Base-by-base conservation (phyloP, 371 early-diverging fungal genomes). In the Encephalitozoon romaleae region DNA sequence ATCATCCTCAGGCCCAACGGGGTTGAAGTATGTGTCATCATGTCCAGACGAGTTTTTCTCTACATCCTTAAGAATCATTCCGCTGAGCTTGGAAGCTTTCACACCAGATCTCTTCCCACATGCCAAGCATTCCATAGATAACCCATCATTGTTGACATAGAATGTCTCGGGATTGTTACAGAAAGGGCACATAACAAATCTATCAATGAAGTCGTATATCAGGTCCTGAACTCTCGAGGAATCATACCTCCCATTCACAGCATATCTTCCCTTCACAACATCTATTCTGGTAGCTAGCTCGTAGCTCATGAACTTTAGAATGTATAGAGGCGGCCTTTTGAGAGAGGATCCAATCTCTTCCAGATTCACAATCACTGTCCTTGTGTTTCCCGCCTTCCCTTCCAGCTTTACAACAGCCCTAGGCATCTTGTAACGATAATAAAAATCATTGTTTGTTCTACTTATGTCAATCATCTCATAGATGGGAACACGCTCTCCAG, bases 351-450 rank as follows among this genome's bases (percentile, higher is more conserved):
- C 91, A 75, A 98, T 90, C 76, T 95, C 95, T 43, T 90, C 82
- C 90, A 98, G 93, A 88, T 98, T 98, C 54, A 92, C 90, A 77
- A 98, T 88, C 51, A 95, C 93, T 25, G 99, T 98, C 86, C 96
- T 96, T 86, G 94, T 95, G 77, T 96, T 95, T 86, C 96, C 96
- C 64, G 95, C 95, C 86, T 90, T 92, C 74, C 97, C 97, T 87
- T 98, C 97, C 74, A 94, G 89, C 89, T 93, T 80, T 42, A 76
- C 52, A 26, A 39, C 30, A 34, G 88, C 82, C 74, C 87, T 88
- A 70, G 96, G 97, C 99, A 98, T 98, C 88, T 96, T 97, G 90
- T 98, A 98, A 73, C 99, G 91, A 86, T 97, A 95, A 86, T 93
- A 97, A 69, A 89, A 85, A 87, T 95, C 96, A 71, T 90, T 71